Conservation (phyloP, 352 stramenopile genomes). For the Globisporangium cystogenes region DNA sequence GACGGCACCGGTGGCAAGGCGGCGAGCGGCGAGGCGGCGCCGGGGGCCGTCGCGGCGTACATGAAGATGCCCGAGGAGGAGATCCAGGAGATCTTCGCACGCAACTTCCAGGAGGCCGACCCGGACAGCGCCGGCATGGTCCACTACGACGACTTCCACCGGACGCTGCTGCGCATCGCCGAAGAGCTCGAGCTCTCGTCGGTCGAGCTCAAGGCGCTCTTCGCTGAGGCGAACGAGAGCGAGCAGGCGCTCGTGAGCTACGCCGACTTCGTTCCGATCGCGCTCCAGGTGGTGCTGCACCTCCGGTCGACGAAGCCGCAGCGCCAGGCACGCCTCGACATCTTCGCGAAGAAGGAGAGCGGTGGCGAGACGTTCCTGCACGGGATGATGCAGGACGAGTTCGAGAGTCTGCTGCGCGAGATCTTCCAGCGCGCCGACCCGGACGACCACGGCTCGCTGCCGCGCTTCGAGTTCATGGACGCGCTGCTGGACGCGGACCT, state of each 20-base stretch:
- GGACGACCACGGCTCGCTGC: conserved; percentile 40
- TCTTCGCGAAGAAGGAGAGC: conserved; percentile 32
- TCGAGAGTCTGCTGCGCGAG: conserved; percentile 72
- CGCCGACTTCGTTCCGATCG: conserved; percentile 47
- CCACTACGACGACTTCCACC: conserved; percentile 34
- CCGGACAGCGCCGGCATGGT: conserved; percentile 33
- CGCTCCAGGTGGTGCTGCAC: conserved; percentile 36
- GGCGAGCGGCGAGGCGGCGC: not conserved
- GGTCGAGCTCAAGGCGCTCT: conserved; percentile 47
- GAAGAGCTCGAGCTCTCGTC: conserved; percentile 56
- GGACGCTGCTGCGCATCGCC: conserved; percentile 34
- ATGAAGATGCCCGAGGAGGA: conserved; percentile 61
- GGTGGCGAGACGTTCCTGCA: conserved; percentile 67
- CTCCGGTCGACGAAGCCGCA: conserved; percentile 39
- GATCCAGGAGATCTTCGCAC: conserved; percentile 36
- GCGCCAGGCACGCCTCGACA: conserved; percentile 34
- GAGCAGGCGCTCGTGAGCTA: conserved; percentile 45
- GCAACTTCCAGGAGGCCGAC: conserved; percentile 41
- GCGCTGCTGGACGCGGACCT: conserved; percentile 64
- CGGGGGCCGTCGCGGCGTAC: conserved; percentile 21
- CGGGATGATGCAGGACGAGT: conserved; percentile 76
- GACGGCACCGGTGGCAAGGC: conserved; percentile 19
- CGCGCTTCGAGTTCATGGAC: conserved; percentile 57
- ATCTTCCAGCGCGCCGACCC: conserved; percentile 67
- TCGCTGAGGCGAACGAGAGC: conserved; percentile 61